Base-by-base conservation (phyloP, 768 basidiomycete species). In the Boletus edulis region DNA sequence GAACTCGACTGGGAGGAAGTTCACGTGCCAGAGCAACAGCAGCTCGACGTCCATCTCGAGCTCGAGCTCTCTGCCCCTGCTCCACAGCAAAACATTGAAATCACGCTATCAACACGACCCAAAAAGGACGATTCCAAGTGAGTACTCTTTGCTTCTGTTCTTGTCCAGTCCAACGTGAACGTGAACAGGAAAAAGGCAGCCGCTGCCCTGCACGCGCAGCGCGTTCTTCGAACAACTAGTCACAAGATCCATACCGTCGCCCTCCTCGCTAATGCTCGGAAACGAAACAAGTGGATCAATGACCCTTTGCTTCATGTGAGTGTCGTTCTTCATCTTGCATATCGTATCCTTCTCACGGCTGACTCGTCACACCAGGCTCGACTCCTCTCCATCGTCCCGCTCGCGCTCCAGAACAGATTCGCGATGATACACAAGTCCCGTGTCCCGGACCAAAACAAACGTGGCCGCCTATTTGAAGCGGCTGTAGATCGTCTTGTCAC, bases 171-270 rank as follows among this genome's bases (percentile, higher is more conserved):
- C 58, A 31, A 50, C 76, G 72, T 37, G 47, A 46, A 35, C 63
- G 81, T 76, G 66, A 39, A 49, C 77, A 79, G 73, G 70, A 71
- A 79, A 80, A 57, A 71, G 43, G 62, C 61, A 0, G 54, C 71
- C 11, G 68, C 69, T 31, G 61, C 83, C 57, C 70, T 81, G 34
- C 78, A 83, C 56, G 82, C 82, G 14, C 90, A 95, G 64, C 83
- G 94, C 13, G 74, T 86, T 40, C 68, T 85, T 10, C 81, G 94
- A 34, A 81, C 95, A 44, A 82, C 88, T 54, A 85, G 83, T 51
- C 96, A 98, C 75, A 95, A 96, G 72, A 76, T 93, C 14, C 97
- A 99, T 62, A 91, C 93, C 10, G 72, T 95, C 12, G 75, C 81
- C n/a, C 77, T 97, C 14, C 78, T 98, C 13, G 80, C 81, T 14